These are phyloP conservation scores for Paramecium caudatum DNA, from an alignment of 73 alveolate genomes.

Conservation along the genomic window DNA sequence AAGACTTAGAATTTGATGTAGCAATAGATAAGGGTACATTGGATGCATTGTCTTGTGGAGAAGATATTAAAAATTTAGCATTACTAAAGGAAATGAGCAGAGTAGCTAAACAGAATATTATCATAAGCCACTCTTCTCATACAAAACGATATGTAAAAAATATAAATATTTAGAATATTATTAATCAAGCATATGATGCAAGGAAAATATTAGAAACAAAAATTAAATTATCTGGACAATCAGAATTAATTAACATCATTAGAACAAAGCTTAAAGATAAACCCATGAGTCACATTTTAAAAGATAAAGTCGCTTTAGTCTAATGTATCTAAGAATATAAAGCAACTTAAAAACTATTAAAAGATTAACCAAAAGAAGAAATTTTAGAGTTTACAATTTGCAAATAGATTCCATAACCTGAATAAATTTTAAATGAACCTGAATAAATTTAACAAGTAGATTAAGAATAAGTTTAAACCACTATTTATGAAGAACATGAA, in stretches of 20 bases:
- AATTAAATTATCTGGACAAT: constrained; percentile 47
- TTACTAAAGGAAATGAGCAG: constrained; percentile 68
- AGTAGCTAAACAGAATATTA: constrained; percentile 9
- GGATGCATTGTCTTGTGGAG: constrained; percentile 75
- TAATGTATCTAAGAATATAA: constrained; percentile 17
- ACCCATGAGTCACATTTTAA: constrained; percentile 45
- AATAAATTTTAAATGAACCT: neutral
- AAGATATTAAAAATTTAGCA: neutral
- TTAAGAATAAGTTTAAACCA: neutral
- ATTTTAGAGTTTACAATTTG: neutral
- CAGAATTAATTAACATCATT: constrained; percentile 53
- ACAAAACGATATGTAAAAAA: constrained; percentile 7
- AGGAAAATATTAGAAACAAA: constrained; percentile 22
- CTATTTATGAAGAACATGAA: neutral
- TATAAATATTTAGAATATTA: neutral
- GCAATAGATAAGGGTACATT: constrained; percentile 76
- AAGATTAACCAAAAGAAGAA: neutral
- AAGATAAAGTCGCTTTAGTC: constrained; percentile 43
- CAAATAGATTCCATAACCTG: neutral
- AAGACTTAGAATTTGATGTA: constrained; percentile 70
- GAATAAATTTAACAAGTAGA: neutral
- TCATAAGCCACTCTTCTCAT: constrained; percentile 48
- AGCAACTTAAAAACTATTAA: neutral
- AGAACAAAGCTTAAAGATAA: constrained; percentile 44
- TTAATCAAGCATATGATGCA: neutral